phyloP scores from a whole-genome alignment of 225 moss, liverwort and hornwort species.

The Physcomitrellopsis africana region DNA sequence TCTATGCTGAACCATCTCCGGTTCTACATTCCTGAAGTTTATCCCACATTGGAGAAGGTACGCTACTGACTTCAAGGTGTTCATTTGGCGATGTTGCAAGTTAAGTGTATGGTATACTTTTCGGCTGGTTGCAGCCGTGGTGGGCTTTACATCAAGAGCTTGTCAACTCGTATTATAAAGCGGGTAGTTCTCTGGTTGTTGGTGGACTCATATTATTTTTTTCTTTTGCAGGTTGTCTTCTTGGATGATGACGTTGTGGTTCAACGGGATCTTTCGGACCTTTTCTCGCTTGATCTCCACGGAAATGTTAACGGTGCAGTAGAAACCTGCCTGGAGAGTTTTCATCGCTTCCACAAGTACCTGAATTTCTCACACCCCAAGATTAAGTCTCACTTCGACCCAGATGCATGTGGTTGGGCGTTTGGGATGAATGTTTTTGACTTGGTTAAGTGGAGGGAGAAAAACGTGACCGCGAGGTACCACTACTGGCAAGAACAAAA shows the following conservation, averaged over 20 bases:
- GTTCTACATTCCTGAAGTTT: constrained; percentile 67
- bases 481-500: constrained; percentile 72
- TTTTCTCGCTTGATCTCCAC: constrained; percentile 53
- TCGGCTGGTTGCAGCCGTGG: too few relatives aligned
- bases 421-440: constrained; percentile 72
- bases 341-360: constrained; percentile 65
- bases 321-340: constrained; percentile 57
- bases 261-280: constrained; percentile 48
- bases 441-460: constrained; percentile 47
- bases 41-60: constrained; percentile 55
- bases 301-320: constrained; percentile 61
- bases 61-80: background rate
- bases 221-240: constrained; percentile 45
- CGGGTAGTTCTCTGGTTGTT: background rate
- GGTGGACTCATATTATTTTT: background rate
- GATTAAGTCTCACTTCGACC: constrained; percentile 49
- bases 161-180: too few relatives aligned
- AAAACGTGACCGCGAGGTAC: constrained; percentile 49
- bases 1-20: constrained; percentile 68
- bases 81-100: background rate
- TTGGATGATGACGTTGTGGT: constrained; percentile 68
- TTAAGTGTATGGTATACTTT: background rate
- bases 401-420: constrained; percentile 60
- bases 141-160: background rate
- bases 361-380: constrained; percentile 61